Evolutionary conservation across 306 rosid species (phyloP).

Genomic region (Medicago lupulina): DNA sequence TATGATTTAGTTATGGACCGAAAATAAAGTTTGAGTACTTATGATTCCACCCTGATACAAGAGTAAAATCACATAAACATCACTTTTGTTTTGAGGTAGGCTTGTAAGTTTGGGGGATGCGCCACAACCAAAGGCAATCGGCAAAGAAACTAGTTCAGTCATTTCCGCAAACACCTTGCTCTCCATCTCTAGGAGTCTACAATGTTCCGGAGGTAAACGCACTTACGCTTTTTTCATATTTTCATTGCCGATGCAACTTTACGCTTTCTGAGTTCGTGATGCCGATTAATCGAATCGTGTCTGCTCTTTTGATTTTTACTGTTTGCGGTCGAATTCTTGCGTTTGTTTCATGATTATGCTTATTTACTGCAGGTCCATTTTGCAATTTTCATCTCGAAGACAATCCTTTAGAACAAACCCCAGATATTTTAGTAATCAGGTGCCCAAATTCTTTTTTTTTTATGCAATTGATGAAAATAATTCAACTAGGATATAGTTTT

Average conservation of each 20-base stretch:
- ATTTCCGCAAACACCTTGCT: constrained; percentile 22
- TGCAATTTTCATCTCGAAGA: constrained; percentile 64
- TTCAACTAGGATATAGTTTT: not conserved
- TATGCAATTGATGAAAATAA: constrained; percentile 2
- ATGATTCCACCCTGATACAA: not conserved
- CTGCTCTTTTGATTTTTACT: constrained; percentile 21
- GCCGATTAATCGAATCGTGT: constrained; percentile 9
- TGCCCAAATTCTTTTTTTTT: constrained; percentile 27
- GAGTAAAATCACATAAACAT: not conserved
- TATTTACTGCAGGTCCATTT: constrained; percentile 64
- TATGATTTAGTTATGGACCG: too few species aligned
- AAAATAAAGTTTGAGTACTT: not conserved
- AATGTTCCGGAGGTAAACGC: constrained; percentile 63
- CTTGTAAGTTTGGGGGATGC: not conserved
- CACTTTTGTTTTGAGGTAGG: not conserved
- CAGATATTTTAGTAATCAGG: constrained; percentile 64
- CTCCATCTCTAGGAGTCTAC: constrained; percentile 25
- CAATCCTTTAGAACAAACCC: constrained; percentile 60
- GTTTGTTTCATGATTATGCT: constrained; percentile 1
- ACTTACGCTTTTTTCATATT: not conserved
- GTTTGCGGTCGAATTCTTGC: constrained; percentile 17
- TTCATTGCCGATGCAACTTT: too few species aligned
- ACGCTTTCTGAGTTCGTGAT: not conserved
- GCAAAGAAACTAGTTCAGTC: not conserved
- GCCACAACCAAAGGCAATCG: not conserved